Percentiles rank a stretch among this genome's conserved stretches.
Conservation (phyloP, 106 monocot genomes). For the Phalaenopsis equestris region DNA sequence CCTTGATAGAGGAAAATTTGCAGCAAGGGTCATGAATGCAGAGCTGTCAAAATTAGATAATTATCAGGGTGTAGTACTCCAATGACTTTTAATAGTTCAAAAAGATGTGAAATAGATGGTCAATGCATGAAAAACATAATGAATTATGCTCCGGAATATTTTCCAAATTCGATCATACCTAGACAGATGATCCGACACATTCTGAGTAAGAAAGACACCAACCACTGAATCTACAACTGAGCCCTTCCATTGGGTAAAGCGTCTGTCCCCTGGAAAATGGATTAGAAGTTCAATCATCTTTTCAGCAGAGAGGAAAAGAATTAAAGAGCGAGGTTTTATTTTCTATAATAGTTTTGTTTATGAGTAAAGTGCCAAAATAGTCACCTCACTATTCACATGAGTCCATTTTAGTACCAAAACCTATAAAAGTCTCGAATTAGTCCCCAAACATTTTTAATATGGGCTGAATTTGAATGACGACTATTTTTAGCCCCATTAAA, state of each 20-base stretch:
- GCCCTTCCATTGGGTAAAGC: constrained; percentile 69
- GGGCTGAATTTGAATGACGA: no score
- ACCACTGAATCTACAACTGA: constrained; percentile 77
- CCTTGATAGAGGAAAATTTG: constrained; percentile 52
- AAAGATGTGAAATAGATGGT: not conserved
- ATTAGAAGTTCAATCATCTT: not conserved
- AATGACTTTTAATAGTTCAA: not conserved
- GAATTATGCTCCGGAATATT: not conserved
- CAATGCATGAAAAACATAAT: not conserved
- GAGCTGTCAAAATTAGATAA: constrained; percentile 54
- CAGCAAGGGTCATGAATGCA: constrained; percentile 84
- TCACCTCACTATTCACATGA: no score
- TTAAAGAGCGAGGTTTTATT: no score
- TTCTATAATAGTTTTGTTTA: not conserved
- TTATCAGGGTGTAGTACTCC: not conserved
- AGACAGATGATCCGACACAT: constrained; percentile 81
- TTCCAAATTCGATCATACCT: constrained; percentile 24
- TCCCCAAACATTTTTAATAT: no score
- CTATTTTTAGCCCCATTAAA: no score
- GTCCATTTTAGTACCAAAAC: no score
- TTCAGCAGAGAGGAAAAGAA: not conserved
- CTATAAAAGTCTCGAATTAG: no score
- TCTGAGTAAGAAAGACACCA: constrained; percentile 76
- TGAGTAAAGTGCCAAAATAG: no score
- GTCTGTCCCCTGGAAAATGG: constrained; percentile 43